Evolutionary conservation across 192 early-diverging fungal species (phyloP), one percentile per base, ranked within the genome.

Genomic region (Geranomyces variabilis): DNA sequence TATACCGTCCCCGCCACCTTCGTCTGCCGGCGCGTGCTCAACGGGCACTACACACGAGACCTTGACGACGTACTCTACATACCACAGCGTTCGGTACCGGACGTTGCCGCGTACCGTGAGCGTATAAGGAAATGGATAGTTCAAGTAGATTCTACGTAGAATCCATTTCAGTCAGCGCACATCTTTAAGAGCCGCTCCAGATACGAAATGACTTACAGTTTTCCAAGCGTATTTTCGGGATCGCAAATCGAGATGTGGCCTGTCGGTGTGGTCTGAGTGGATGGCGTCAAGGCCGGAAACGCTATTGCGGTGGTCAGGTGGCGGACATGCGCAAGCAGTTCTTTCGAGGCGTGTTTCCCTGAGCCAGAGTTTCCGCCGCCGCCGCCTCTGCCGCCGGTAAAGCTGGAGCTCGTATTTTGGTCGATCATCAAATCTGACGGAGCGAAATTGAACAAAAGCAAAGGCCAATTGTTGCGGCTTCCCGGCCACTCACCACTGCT

Each of bases 211-310:
- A 68, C 66, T 51, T 68, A 68, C 66, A 55, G 9, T 68, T 56
- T 68, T 29, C 66, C 66, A 17, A 68, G 21, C 1, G 66, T 68
- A 68, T 55, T 68, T 56, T 68, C 66, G 13, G 66, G 66, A 28
- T 68, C 66, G 22, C 53, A 48, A 34, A 68, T 68, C 24, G 26
- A 22, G 15, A 68, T 55, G 51, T 68, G 66, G 0, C 45, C 53
- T 8, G 29, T 31, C 0, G 66, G 45, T 34, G 43, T 48, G 30
- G 66, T 68, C 15, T 30, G 66, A 0, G 66, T 49, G 30, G 47
- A 33, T 14, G 66, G 51, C 14, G 66, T 48, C 24, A 68, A 31
- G 12, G 48, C 47, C 36, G 66, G 58, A 33, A 60, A 60, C 22
- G 28, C 5, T 17, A 60, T 55, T 14, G 66, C 14, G 22, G 51